Evolutionary conservation across 345 rosid species (phyloP).

Genomic region (Hypericum androsaemum): DNA sequence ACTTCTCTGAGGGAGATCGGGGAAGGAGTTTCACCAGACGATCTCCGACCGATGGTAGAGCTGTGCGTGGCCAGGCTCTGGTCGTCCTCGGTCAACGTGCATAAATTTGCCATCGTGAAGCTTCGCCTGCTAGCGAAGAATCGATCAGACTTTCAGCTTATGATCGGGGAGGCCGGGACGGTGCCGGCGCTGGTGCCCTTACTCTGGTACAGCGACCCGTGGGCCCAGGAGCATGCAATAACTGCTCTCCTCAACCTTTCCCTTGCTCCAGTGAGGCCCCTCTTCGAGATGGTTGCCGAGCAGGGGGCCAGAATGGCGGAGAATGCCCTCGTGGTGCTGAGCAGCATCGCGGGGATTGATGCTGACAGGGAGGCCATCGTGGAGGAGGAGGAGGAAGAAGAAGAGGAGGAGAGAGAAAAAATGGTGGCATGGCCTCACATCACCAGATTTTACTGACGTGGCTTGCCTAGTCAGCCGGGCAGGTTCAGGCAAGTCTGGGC

Average conservation of each 20-base stretch:
- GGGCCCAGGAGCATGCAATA: slow-evolving; percentile 93
- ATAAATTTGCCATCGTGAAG: slow-evolving; percentile 88
- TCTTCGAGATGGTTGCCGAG: slow-evolving; percentile 67
- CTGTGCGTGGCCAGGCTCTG: slow-evolving; percentile 74
- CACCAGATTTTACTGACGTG: no score
- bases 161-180: slow-evolving; percentile 93
- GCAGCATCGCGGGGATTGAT: slow-evolving; percentile 59
- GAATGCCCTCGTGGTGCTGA: slow-evolving; percentile 90
- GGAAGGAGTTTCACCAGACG: slow-evolving; percentile 91
- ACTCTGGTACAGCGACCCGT: slow-evolving; percentile 69
- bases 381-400: no score
- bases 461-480: no score
- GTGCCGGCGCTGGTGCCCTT: slow-evolving; percentile 74
- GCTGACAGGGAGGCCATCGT: slow-evolving; percentile 75
- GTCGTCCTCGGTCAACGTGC: slow-evolving; percentile 56
- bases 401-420: no score
- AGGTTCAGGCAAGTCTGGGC: no score
- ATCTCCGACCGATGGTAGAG: slow-evolving; percentile 90
- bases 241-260: slow-evolving; percentile 86
- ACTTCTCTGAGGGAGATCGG: slow-evolving; percentile 84
- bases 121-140: slow-evolving; percentile 82
- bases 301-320: slow-evolving; percentile 84
- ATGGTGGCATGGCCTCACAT: no score
- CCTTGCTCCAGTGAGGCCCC: slow-evolving; percentile 61
- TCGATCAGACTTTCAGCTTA: slow-evolving; percentile 66